Percentiles rank a stretch among this genome's conserved stretches.
Evolutionary conservation across 2,329 filamentous ascomycete genomes (phyloP).

Genomic region (Zalaria sp.): DNA sequence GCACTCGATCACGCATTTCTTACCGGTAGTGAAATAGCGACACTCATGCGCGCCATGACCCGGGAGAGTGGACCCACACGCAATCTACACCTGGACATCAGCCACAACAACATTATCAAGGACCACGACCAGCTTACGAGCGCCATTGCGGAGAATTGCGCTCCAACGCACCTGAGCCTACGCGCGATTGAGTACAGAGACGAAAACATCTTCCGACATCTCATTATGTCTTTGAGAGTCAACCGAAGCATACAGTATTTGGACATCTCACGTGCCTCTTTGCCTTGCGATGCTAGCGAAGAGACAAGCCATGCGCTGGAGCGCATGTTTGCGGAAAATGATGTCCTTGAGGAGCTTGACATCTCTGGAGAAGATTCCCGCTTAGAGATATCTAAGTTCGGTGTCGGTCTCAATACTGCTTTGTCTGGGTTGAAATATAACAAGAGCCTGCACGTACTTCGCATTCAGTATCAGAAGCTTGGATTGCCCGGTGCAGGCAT

Average conservation of each 20-base stretch:
- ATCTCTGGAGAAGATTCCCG: constrained; percentile 60
- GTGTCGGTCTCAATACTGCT: constrained; percentile 53
- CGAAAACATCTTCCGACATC: constrained; percentile 47
- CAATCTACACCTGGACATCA: constrained; percentile 51
- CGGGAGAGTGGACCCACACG: constrained; percentile 34
- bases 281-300: constrained; percentile 53
- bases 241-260: constrained; percentile 51
- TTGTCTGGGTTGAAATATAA: constrained; percentile 52
- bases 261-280: constrained; percentile 55
- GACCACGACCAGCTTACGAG: constrained; percentile 37
- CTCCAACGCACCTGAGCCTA: constrained; percentile 51
- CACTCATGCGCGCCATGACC: constrained; percentile 50
- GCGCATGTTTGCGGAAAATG: constrained; percentile 51
- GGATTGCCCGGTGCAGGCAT: constrained; percentile 57
- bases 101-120: constrained; percentile 44
- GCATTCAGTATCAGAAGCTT: constrained; percentile 54
- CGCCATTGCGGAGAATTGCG: constrained; percentile 36
- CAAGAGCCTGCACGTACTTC: constrained; percentile 44
- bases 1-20: constrained; percentile 53
- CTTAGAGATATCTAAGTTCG: constrained; percentile 55
- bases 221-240: constrained; percentile 45
- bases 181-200: constrained; percentile 55
- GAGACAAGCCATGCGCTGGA: constrained; percentile 52
- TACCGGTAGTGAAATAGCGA: constrained; percentile 49
- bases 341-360: constrained; percentile 51